Evolutionary conservation across 805 yeast species (phyloP).

Genomic region (Monosporozyma siamensis): DNA sequence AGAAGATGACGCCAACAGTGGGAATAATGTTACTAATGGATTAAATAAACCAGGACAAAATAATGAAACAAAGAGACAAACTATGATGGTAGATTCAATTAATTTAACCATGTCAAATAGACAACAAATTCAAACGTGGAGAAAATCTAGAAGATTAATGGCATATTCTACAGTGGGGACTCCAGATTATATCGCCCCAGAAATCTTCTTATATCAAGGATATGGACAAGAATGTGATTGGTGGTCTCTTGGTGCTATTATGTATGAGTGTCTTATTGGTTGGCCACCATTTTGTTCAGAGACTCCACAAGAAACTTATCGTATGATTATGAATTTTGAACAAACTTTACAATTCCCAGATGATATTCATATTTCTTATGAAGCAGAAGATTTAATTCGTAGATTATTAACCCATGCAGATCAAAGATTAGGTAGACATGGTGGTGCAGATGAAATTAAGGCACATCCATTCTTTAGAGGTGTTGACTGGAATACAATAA

Average conservation of each 20-base stretch:
- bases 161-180: slow-evolving; percentile 96
- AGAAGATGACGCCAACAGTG: slow-evolving; percentile 36
- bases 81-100: slow-evolving; percentile 88
- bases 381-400: slow-evolving; percentile 78
- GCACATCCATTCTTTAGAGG: slow-evolving; percentile 89
- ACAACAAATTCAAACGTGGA: slow-evolving; percentile 94
- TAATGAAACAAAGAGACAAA: slow-evolving; percentile 47
- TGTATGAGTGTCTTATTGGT: slow-evolving; percentile 92
- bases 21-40: slow-evolving; percentile 11
- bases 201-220: slow-evolving; percentile 84
- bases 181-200: slow-evolving; percentile 94
- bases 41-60: slow-evolving; percentile 26
- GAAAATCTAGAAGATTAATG: slow-evolving; percentile 83
- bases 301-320: slow-evolving; percentile 87
- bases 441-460: slow-evolving; percentile 89
- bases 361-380: slow-evolving; percentile 81
- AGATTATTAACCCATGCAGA: slow-evolving; percentile 70
- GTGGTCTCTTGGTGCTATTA: slow-evolving; percentile 96
- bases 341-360: slow-evolving; percentile 84
- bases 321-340: slow-evolving; percentile 85
- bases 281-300: slow-evolving; percentile 98
- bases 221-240: slow-evolving; percentile 96
- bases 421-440: slow-evolving; percentile 71
- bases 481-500: slow-evolving; percentile 87
- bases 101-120: slow-evolving; percentile 91